Percentiles rank a stretch among this genome's conserved stretches.
Evolutionary conservation across 2,329 filamentous ascomycete genomes (phyloP).

Genomic region (Verticillium albo-atrum): DNA sequence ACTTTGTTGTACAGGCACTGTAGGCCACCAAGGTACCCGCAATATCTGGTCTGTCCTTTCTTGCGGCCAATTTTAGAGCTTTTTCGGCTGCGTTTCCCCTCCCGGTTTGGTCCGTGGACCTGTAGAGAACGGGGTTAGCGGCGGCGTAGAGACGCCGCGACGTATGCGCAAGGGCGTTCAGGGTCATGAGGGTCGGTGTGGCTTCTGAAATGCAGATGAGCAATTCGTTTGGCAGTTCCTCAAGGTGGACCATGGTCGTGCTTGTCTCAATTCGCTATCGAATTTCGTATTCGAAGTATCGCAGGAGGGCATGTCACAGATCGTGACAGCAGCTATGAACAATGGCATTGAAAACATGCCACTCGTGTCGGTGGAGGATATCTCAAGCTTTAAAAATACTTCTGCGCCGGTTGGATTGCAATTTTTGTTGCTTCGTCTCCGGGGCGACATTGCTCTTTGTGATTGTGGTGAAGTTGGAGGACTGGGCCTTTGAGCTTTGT

Average conservation of each 20-base stretch:
- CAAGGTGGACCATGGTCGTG: background rate
- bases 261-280: background rate
- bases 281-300: too few species aligned
- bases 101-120: background rate
- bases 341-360: too few species aligned
- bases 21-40: background rate
- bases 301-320: too few species aligned
- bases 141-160: background rate
- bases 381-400: too few species aligned
- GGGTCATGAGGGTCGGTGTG: background rate
- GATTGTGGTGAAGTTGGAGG: too few species aligned
- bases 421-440: too few species aligned
- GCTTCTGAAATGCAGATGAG: background rate
- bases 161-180: background rate
- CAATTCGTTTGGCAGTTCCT: background rate
- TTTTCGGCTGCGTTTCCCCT: background rate
- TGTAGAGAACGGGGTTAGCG: background rate
- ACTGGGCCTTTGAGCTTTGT: too few species aligned
- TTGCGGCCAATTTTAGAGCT: background rate
- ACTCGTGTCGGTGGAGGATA: too few species aligned
- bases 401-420: too few species aligned
- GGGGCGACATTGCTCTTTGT: too few species aligned
- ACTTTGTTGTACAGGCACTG: background rate
- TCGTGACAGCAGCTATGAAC: too few species aligned
- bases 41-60: background rate